Evolutionary conservation across 352 stramenopile species (phyloP).

Genomic region (Phytopythium mirpurense): DNA sequence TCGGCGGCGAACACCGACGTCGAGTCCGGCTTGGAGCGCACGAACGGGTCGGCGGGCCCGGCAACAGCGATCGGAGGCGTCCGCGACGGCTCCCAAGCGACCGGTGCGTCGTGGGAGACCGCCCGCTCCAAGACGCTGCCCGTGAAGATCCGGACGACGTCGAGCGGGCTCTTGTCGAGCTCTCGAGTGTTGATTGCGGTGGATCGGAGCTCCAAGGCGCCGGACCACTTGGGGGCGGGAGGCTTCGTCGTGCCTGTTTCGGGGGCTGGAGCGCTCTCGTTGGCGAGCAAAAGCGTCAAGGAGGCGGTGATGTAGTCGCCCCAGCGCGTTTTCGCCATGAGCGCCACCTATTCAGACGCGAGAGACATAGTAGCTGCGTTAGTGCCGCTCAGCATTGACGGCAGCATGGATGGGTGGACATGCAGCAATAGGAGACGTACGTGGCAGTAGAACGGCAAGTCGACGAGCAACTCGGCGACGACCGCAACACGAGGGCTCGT

Average conservation of each 20-base stretch:
- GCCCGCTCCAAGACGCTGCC: slow-evolving; percentile 5
- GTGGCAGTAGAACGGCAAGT: slow-evolving; percentile 53
- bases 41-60: background rate
- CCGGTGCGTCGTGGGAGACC: background rate
- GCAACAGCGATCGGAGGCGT: background rate
- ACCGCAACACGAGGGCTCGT: slow-evolving; percentile 23
- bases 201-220: slow-evolving; percentile 50
- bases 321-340: slow-evolving; percentile 64
- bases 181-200: slow-evolving; percentile 32
- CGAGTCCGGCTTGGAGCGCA: background rate
- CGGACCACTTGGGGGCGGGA: slow-evolving; percentile 16
- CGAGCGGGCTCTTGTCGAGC: slow-evolving; percentile 33
- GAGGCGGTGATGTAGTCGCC: slow-evolving; percentile 41
- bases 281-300: slow-evolving; percentile 24
- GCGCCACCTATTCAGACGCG: slow-evolving; percentile 31
- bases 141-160: slow-evolving; percentile 34
- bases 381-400: no score
- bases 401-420: background rate
- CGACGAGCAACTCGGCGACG: slow-evolving; percentile 45
- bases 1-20: background rate
- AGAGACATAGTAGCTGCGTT: no score
- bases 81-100: background rate
- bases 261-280: background rate
- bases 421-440: slow-evolving; percentile 19
- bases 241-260: background rate